These are phyloP conservation scores for Diaporthe vaccinii DNA, from an alignment of 2,329 filamentous ascomycete species.

Conservation along the genomic window DNA sequence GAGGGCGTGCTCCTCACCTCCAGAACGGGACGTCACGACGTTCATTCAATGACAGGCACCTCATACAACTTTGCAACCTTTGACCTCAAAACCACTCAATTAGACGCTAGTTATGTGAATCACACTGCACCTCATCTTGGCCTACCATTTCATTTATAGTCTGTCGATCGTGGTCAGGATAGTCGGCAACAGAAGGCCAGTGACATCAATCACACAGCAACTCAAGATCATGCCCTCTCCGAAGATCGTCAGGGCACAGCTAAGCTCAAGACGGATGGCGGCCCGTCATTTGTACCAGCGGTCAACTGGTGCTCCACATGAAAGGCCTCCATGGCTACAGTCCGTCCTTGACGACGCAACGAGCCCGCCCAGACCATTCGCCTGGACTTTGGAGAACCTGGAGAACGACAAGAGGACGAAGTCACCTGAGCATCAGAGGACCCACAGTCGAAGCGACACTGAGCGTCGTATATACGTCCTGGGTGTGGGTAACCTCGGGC, in stretches of 20 bases:
- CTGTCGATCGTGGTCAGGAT: neutral
- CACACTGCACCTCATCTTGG: neutral
- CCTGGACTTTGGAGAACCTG: slow-evolving; percentile 44
- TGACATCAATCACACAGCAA: slow-evolving; percentile 14
- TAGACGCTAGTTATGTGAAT: neutral
- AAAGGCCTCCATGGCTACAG: slow-evolving; percentile 41
- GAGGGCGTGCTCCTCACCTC: slow-evolving; percentile 3
- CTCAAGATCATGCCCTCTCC: slow-evolving; percentile 30
- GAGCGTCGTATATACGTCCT: slow-evolving; percentile 78
- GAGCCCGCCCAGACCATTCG: slow-evolving; percentile 41
- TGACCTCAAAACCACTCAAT: neutral
- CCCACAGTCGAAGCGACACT: slow-evolving; percentile 37
- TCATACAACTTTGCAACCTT: neutral
- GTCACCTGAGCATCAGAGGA: slow-evolving; percentile 37
- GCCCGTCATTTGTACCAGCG: slow-evolving; percentile 14
- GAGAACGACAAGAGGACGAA: neutral
- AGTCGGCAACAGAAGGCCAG: neutral
- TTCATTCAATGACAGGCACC: neutral
- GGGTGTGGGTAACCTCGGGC: slow-evolving; percentile 85
- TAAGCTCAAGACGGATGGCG: neutral
- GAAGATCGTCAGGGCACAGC: slow-evolving; percentile 3
- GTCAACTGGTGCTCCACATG: slow-evolving; percentile 7
- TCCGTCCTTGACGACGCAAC: slow-evolving; percentile 37
- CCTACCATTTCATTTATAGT: neutral
- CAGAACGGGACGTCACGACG: neutral